Percentiles rank a stretch among this genome's conserved stretches.
Evolutionary conservation across 495 filamentous ascomycete genomes (phyloP).

Genomic region (Cairneyella variabilis): DNA sequence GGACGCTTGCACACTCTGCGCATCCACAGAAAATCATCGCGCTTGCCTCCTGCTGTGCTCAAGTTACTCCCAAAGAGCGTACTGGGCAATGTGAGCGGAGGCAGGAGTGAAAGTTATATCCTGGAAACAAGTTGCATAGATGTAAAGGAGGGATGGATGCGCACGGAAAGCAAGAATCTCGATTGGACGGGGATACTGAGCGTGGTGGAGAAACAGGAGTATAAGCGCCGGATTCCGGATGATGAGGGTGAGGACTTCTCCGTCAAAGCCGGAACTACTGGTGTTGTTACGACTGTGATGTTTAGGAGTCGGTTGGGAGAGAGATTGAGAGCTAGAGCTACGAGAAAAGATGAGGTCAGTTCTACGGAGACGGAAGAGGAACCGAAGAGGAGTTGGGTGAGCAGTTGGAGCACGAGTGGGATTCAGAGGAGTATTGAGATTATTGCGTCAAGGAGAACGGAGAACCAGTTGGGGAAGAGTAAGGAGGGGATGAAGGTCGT

Average conservation of each 20-base stretch:
- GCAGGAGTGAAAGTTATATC: conserved; percentile 73
- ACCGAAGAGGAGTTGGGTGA: conserved; percentile 60
- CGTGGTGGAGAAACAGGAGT: conserved; percentile 85
- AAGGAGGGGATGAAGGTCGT: conserved; percentile 96
- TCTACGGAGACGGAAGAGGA: conserved; percentile 42
- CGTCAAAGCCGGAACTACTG: conserved; percentile 56
- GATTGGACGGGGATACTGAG: conserved; percentile 90
- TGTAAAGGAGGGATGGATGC: conserved; percentile 83
- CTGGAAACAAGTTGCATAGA: conserved; percentile 90
- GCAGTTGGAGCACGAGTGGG: conserved; percentile 70
- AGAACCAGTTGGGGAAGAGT: conserved; percentile 78
- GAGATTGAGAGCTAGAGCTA: conserved; percentile 50
- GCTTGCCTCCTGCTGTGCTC: conserved; percentile 76
- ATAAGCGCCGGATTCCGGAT: conserved; percentile 33
- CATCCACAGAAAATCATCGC: conserved; percentile 90
- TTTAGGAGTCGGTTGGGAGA: conserved; percentile 81
- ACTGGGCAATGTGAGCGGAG: conserved; percentile 63
- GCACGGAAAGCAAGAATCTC: conserved; percentile 77
- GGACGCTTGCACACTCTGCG: conserved; percentile 83
- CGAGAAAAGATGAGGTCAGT: conserved; percentile 18
- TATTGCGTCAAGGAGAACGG: conserved; percentile 78
- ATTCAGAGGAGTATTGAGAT: conserved; percentile 87
- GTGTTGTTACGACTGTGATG: conserved; percentile 78
- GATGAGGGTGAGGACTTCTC: conserved; percentile 25
- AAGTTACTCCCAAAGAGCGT: conserved; percentile 72